Conservation (phyloP, 108 stramenopile genomes). For the Cyclotella baltica region DNA sequence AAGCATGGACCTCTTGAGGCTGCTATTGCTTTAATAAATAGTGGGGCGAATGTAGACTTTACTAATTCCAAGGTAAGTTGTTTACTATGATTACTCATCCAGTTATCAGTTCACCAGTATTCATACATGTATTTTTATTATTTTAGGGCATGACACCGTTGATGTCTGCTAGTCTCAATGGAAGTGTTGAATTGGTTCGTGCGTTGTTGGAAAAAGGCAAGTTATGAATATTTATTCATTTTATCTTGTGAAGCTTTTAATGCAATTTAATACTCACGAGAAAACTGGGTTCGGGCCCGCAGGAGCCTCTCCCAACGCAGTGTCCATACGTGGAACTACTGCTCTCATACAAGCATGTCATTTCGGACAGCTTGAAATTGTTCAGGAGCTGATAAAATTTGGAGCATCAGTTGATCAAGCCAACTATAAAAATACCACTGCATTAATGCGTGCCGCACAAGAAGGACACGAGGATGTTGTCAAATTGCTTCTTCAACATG, state of each 20-base stretch:
- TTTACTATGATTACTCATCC: not conserved
- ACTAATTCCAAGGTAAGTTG: conserved; percentile 48
- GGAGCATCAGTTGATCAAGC: conserved; percentile 70
- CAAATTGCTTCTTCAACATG: conserved; percentile 43
- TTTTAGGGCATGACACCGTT: conserved; percentile 79
- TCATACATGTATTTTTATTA: not conserved
- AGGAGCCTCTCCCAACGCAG: conserved; percentile 53
- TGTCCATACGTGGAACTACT: conserved; percentile 70
- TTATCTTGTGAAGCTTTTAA: no score
- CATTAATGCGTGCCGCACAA: conserved; percentile 87
- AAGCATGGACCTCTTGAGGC: conserved; percentile 44
- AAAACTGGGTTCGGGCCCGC: no score
- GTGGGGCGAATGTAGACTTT: conserved; percentile 50
- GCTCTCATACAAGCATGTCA: conserved; percentile 87
- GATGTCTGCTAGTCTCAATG: conserved; percentile 80
- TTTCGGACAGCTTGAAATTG: conserved; percentile 74
- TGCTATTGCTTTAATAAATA: conserved; percentile 50
- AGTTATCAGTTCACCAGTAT: not conserved
- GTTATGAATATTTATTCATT: no score
- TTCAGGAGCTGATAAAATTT: conserved; percentile 63
- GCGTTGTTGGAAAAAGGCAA: conserved; percentile 66
- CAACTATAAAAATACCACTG: conserved; percentile 88
- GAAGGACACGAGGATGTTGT: conserved; percentile 80
- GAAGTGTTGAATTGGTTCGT: conserved; percentile 66
- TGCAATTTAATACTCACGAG: no score